Percentiles rank a stretch among this genome's conserved stretches.
phyloP scores from a whole-genome alignment of 371 early-diverging fungal genomes.

The Lichtheimia corymbifera region DNA sequence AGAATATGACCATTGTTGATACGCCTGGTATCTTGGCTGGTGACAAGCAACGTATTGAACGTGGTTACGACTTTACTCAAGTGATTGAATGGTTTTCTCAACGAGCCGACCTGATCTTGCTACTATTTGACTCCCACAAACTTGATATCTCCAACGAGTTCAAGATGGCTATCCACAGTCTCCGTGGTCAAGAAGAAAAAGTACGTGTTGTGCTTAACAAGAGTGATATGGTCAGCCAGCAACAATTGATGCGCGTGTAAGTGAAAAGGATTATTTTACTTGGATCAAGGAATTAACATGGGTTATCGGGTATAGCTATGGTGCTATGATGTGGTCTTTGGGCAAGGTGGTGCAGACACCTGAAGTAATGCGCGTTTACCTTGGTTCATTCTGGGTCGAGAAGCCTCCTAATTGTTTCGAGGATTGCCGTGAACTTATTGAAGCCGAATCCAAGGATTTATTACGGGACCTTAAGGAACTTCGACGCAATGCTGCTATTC shows the following conservation, averaged over 20 bases:
- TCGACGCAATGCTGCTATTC: constrained; percentile 78
- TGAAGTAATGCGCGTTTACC: constrained; percentile 85
- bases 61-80: constrained; percentile 81
- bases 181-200: constrained; percentile 85
- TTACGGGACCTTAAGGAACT: constrained; percentile 71
- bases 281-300: too few relatives aligned
- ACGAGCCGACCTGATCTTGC: constrained; percentile 78
- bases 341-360: constrained; percentile 88
- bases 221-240: constrained; percentile 82
- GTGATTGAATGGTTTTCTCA: constrained; percentile 89
- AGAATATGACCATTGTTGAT: constrained; percentile 84
- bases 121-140: constrained; percentile 89
- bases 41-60: constrained; percentile 77
- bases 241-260: constrained; percentile 89
- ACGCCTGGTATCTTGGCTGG: constrained; percentile 90
- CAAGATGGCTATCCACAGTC: constrained; percentile 73
- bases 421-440: constrained; percentile 72
- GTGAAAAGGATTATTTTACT: constrained; percentile 14
- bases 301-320: constrained; percentile 52
- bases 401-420: constrained; percentile 72
- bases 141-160: constrained; percentile 91
- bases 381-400: constrained; percentile 82
- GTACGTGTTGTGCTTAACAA: constrained; percentile 86
- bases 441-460: constrained; percentile 78
- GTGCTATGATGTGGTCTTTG: constrained; percentile 93